A percentile compares a stretch with the other conserved stretches of the same genome.
Evolutionary conservation across 2,329 filamentous ascomycete genomes (phyloP).

Genomic region (Fusarium piperis): DNA sequence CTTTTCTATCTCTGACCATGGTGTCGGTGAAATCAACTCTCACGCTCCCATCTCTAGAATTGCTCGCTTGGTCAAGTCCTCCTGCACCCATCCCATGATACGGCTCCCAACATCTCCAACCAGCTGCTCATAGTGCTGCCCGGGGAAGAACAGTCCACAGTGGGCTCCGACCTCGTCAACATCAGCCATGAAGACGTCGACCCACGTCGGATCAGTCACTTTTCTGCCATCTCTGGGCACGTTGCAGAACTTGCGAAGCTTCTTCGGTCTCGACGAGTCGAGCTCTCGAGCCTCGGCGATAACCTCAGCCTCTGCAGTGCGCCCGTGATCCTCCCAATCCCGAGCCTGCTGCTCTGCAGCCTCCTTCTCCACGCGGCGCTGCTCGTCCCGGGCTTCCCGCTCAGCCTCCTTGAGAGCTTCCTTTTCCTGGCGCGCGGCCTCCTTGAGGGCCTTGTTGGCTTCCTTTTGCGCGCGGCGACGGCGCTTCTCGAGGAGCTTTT

Average conservation of each 20-base stretch:
- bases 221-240: constrained; percentile 67
- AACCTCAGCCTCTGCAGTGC: constrained; percentile 5
- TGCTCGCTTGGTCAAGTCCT: constrained; percentile 62
- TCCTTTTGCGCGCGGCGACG: constrained; percentile 55
- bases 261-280: constrained; percentile 51
- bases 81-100: constrained; percentile 75
- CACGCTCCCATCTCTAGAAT: constrained; percentile 41
- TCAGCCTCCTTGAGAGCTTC: constrained; percentile 44
- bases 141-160: constrained; percentile 80
- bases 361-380: constrained; percentile 19
- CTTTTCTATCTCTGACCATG: background rate
- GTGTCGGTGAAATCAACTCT: background rate
- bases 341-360: constrained; percentile 15
- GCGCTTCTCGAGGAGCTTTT: constrained; percentile 67
- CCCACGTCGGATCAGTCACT: constrained; percentile 75
- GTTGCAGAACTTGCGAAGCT: constrained; percentile 82
- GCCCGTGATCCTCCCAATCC: background rate
- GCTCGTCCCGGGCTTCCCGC: constrained; percentile 39
- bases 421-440: constrained; percentile 44
- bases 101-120: constrained; percentile 77
- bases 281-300: constrained; percentile 14
- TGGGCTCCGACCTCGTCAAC: constrained; percentile 89
- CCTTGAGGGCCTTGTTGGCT: constrained; percentile 44
- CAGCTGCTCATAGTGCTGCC: constrained; percentile 77
- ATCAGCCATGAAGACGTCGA: constrained; percentile 81